Evolutionary conservation across 2,329 filamentous ascomycete species (phyloP).

Genomic region (Clonostachys sp.): DNA sequence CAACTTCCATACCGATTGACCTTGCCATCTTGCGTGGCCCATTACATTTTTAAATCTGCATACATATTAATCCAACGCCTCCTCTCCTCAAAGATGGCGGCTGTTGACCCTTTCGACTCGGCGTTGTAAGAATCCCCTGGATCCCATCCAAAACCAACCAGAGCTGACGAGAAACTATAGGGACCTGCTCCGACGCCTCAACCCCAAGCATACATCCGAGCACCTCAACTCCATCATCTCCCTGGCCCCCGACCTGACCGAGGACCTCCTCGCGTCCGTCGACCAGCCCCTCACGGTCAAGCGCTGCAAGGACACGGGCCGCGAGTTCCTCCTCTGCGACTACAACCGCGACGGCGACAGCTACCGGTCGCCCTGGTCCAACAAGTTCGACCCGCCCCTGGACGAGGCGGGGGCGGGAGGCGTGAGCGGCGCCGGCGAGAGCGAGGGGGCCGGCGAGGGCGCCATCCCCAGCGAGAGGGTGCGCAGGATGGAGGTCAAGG

Average conservation of each 20-base stretch:
- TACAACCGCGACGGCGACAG: constrained; percentile 99
- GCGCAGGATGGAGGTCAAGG: constrained; percentile 86
- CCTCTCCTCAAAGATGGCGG: constrained; percentile 25
- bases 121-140: constrained; percentile 56
- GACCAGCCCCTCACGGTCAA: constrained; percentile 89
- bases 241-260: constrained; percentile 86
- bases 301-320: constrained; percentile 81
- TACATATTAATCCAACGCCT: background rate
- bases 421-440: constrained; percentile 45
- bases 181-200: constrained; percentile 95
- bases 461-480: constrained; percentile 87
- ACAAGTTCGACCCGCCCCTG: constrained; percentile 92
- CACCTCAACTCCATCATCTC: constrained; percentile 88
- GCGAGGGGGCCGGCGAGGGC: constrained; percentile 65
- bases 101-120: constrained; percentile 67
- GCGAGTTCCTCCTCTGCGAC: constrained; percentile 97
- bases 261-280: constrained; percentile 96
- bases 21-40: background rate
- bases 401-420: constrained; percentile 52
- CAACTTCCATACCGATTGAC: no score
- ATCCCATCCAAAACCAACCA: background rate
- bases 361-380: constrained; percentile 98
- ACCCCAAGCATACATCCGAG: constrained; percentile 83
- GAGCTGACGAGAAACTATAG: constrained; percentile 37
- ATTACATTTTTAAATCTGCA: background rate